Base-by-base conservation (phyloP, 805 yeast species). In the Monosporozyma siamensis region DNA sequence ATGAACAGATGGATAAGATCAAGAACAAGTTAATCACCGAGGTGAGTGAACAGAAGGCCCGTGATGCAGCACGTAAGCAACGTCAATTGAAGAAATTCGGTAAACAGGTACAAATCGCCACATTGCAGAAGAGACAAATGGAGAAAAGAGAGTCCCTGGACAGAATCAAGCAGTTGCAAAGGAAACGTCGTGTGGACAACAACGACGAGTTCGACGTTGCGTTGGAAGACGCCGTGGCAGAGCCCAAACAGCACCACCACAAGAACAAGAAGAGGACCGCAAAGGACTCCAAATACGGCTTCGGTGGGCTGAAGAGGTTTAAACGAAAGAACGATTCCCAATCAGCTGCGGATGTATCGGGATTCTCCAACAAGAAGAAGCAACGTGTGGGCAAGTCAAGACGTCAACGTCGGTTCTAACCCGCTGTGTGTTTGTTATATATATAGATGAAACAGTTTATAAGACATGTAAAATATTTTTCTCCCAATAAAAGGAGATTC, bases 1-100 rank as follows among this genome's bases (percentile, higher is more conserved):
- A 92, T 64, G 96, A 87, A 63, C 99, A 92, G 65, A 92, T 92
- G 98, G 96, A 87, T 58, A 85, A 78, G 66, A 74, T 92, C 59
- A 88, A 86, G 71, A 68, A 71, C 56, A 87, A 85, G 65, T 72
- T 90, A 53, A 71, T 88, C 35, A 74, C 77, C 49, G 96, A 87
- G 61, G 82, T 82, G 24, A 72, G 81, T 44, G 83, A 82, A 62
- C 86, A 86, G 77, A 84, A 82, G 65, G 95, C 95, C 1, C 74
- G 88, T 42, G 90, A 85, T 65, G 96, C 88, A 42, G 95, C 97
- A 24, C 84, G 85, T 70, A 82, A 82, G 65, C 97, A 90, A 71
- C 80, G 98, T 67, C 81, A 83, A 49, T 76, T 90, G 63, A 90
- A 90, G 82, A 90, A 90, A 71, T 90, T 87, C 54, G 97, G 97